phyloP scores from a whole-genome alignment of 2,329 filamentous ascomycete species.

The Alternaria consortialis region DNA sequence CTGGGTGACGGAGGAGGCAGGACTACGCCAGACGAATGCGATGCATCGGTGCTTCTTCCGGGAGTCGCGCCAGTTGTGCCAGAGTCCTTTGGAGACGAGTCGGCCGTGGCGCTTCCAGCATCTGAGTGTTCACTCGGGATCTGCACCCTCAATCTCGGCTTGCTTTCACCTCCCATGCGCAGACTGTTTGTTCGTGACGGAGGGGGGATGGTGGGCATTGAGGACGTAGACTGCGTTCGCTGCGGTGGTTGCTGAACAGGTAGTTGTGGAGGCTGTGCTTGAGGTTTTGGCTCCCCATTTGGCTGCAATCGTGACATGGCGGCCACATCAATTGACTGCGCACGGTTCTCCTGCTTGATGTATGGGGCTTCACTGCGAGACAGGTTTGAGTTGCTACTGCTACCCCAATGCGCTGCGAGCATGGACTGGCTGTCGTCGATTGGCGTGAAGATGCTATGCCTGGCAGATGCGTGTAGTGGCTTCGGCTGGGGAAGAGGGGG shows the following conservation, averaged over 20 bases:
- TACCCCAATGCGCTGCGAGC: constrained; percentile 77
- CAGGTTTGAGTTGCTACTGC: constrained; percentile 57
- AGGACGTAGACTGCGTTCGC: constrained; percentile 66
- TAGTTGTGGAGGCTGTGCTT: constrained; percentile 52
- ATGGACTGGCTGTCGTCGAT: constrained; percentile 94
- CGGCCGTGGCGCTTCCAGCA: constrained; percentile 75
- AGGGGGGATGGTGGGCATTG: constrained; percentile 74
- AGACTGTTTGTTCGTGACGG: constrained; percentile 77
- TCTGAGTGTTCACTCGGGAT: constrained; percentile 93
- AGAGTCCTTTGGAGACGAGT: constrained; percentile 70
- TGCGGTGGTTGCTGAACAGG: constrained; percentile 52
- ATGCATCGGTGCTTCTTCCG: constrained; percentile 64
- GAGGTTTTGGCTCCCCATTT: constrained; percentile 46
- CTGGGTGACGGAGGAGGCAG: constrained; percentile 93
- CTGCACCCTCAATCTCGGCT: constrained; percentile 89
- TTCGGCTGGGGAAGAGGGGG: constrained; percentile 69
- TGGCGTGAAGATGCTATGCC: constrained; percentile 94
- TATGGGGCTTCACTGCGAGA: constrained; percentile 55
- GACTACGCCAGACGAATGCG: constrained; percentile 74
- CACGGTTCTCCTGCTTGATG: constrained; percentile 60
- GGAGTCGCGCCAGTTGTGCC: constrained; percentile 67
- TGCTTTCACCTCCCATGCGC: constrained; percentile 71
- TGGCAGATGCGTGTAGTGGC: constrained; percentile 69
- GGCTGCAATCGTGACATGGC: constrained; percentile 57
- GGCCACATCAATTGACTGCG: constrained; percentile 72